These are phyloP conservation scores for Ophiostoma angusticollis DNA, from an alignment of 2,329 filamentous ascomycete species.

Conservation along the genomic window DNA sequence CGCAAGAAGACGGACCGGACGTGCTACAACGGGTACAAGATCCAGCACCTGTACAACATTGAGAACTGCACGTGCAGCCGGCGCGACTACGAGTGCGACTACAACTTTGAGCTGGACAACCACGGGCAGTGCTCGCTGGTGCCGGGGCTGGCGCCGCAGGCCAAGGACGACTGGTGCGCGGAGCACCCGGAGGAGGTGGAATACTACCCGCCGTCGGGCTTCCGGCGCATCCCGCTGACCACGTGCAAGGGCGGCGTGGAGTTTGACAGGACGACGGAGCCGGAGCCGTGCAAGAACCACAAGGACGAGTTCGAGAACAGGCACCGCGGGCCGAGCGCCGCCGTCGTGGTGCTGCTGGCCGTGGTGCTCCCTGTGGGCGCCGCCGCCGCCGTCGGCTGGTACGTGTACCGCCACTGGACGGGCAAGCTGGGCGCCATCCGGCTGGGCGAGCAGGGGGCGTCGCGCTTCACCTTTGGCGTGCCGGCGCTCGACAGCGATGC, in stretches of 20 bases:
- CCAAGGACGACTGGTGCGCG: constrained; percentile 37
- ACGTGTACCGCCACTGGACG: constrained; percentile 72
- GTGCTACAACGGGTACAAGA: constrained; percentile 70
- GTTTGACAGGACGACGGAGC: constrained; percentile 51
- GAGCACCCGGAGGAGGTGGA: constrained; percentile 56
- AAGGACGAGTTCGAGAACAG: constrained; percentile 62
- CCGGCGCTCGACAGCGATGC: constrained; percentile 58
- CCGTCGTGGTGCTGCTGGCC: constrained; percentile 64
- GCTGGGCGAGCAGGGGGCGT: constrained; percentile 53
- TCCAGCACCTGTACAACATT: constrained; percentile 59
- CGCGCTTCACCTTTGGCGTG: constrained; percentile 24
- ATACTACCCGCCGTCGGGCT: constrained; percentile 77
- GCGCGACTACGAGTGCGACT: constrained; percentile 90
- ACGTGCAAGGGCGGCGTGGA: constrained; percentile 70
- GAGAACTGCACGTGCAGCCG: constrained; percentile 73
- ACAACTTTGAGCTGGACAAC: constrained; percentile 73
- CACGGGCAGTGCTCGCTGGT: constrained; percentile 69
- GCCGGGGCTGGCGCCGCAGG: constrained; percentile 50
- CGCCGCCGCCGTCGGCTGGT: constrained; percentile 67
- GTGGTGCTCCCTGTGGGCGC: constrained; percentile 61
- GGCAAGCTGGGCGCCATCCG: constrained; percentile 87
- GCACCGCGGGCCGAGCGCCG: constrained; percentile 56
- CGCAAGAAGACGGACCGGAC: constrained; percentile 69
- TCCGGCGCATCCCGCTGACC: constrained; percentile 77
- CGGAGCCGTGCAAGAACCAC: constrained; percentile 60